These are phyloP conservation scores for Aspergillus diversus DNA, from an alignment of 495 filamentous ascomycete genomes.

Conservation along the genomic window DNA sequence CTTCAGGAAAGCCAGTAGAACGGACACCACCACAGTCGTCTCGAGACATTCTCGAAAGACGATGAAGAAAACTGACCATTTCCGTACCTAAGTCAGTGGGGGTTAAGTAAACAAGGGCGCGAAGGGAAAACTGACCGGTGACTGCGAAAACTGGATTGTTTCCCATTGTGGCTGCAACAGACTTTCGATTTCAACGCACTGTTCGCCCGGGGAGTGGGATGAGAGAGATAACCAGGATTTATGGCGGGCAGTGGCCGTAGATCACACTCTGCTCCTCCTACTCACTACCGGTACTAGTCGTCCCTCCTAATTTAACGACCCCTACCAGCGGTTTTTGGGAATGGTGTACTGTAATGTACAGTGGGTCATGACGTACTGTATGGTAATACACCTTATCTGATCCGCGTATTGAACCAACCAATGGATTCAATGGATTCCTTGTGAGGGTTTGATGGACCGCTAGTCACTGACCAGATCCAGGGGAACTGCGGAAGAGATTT, in stretches of 20 bases:
- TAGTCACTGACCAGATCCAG: no score
- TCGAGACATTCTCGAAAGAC: slow-evolving; percentile 84
- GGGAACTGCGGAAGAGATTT: no score
- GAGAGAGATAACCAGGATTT: background rate
- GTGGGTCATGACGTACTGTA: no score
- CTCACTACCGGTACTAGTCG: no score
- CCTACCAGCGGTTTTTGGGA: no score
- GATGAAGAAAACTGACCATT: slow-evolving; percentile 71
- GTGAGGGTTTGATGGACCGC: no score
- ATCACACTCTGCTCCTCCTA: no score
- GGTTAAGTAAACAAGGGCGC: background rate
- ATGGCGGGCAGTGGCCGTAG: background rate
- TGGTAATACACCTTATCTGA: no score
- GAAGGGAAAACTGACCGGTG: background rate
- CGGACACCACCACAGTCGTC: slow-evolving; percentile 77
- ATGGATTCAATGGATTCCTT: no score
- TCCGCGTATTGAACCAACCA: no score
- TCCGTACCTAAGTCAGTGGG: background rate
- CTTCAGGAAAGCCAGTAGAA: slow-evolving; percentile 79
- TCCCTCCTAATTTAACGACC: no score
- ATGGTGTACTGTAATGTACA: no score
- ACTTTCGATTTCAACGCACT: background rate
- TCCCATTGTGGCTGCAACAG: background rate
- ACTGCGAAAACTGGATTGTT: background rate
- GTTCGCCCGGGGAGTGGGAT: background rate